A percentile compares a stretch with the other conserved stretches of the same genome.
Evolutionary conservation across 495 filamentous ascomycete genomes (phyloP).

Genomic region (Aspergillus leporis): DNA sequence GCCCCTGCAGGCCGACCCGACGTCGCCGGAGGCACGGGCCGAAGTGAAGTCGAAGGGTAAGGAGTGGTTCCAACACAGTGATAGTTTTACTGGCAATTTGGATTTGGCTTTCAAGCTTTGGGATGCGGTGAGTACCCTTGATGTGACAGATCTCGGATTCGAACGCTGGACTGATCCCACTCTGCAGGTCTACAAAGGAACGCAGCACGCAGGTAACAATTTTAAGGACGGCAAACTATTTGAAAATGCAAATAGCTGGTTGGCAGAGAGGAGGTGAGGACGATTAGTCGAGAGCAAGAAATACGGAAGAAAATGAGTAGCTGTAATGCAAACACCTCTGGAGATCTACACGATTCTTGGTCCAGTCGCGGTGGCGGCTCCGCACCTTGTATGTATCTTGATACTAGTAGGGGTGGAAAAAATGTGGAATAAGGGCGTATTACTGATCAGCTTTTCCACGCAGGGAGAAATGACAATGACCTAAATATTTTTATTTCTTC

Average conservation of each 20-base stretch:
- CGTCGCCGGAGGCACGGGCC: conserved; percentile 58
- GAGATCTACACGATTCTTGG: not conserved
- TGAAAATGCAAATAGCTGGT: conserved; percentile 66
- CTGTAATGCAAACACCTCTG: not conserved
- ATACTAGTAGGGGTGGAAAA: no score
- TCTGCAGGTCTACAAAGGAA: conserved; percentile 59
- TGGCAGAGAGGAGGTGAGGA: conserved; percentile 51
- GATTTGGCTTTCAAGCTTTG: conserved; percentile 80
- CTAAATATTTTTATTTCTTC: no score
- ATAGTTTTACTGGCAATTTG: conserved; percentile 74
- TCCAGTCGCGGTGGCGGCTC: no score
- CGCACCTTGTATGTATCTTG: no score
- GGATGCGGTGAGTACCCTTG: conserved; percentile 61
- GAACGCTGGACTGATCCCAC: not conserved
- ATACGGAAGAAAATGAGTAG: not conserved
- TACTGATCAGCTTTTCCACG: no score
- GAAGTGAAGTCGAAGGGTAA: conserved; percentile 65
- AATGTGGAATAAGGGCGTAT: no score
- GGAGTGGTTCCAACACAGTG: conserved; percentile 72
- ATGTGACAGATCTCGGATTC: not conserved
- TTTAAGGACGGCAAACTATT: conserved; percentile 63
- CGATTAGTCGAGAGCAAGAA: not conserved
- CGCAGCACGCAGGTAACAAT: conserved; percentile 64
- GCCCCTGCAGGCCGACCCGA: conserved; percentile 51
- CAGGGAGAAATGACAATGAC: no score